Percentiles rank a stretch among this genome's conserved stretches.
Conservation (phyloP, 1,139 yeast species). For the Kazachstania sp. region DNA sequence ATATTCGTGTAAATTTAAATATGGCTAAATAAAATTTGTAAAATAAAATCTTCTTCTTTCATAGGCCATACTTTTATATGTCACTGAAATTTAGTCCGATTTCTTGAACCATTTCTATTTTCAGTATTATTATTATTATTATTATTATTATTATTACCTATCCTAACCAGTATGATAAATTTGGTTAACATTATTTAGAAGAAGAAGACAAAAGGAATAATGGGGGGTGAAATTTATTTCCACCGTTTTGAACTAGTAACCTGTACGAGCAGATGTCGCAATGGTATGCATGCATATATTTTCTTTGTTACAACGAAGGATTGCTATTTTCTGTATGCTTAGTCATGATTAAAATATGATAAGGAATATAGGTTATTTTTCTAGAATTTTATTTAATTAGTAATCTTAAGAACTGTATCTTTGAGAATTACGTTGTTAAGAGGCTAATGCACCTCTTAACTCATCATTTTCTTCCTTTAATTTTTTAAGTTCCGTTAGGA, state of each 20-base stretch:
- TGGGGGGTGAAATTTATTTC: neutral
- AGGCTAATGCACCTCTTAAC: constrained; percentile 10
- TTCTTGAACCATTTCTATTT: no score
- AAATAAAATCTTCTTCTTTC: no score
- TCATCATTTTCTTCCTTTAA: constrained; percentile 30
- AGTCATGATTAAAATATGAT: neutral
- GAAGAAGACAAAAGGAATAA: neutral
- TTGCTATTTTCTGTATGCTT: neutral
- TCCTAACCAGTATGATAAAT: neutral
- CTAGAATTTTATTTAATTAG: no score
- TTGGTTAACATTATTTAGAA: neutral
- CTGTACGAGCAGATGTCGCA: no score
- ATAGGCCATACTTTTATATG: no score
- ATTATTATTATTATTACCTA: neutral
- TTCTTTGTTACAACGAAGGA: no score
- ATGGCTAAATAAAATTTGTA: no score
- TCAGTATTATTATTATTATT: no score
- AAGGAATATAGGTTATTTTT: neutral
- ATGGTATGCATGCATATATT: no score
- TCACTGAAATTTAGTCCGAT: no score
- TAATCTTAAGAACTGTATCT: neutral
- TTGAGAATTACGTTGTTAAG: neutral
- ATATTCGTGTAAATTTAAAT: no score
- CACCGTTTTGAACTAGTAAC: no score
- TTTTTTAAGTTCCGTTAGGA: constrained; percentile 28